Percentiles rank a stretch among this genome's conserved stretches.
Evolutionary conservation across 1,139 yeast genomes (phyloP).

Genomic region (Yamadazyma mexicana): DNA sequence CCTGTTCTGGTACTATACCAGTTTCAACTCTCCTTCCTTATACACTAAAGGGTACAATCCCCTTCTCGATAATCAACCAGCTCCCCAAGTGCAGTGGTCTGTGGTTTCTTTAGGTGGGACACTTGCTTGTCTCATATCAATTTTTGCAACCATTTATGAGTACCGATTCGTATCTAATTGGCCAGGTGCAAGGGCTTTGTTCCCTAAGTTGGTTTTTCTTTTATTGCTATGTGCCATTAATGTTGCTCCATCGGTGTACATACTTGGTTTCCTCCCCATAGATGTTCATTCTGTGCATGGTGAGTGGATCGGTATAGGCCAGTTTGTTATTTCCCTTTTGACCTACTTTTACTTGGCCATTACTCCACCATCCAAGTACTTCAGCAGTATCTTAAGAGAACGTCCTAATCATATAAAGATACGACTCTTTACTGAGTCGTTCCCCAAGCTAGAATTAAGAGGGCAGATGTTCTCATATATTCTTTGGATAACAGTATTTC

Average conservation of each 20-base stretch:
- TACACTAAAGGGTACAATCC: slow-evolving; percentile 66
- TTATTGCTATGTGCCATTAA: slow-evolving; percentile 47
- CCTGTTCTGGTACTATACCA: slow-evolving; percentile 79
- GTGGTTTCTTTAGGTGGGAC: slow-evolving; percentile 73
- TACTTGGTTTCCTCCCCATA: slow-evolving; percentile 53
- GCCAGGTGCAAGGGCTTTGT: slow-evolving; percentile 62
- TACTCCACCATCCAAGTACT: slow-evolving; percentile 50
- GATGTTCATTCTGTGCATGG: slow-evolving; percentile 53
- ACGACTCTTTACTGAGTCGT: slow-evolving; percentile 21
- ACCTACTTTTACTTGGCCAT: slow-evolving; percentile 63
- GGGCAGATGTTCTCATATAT: slow-evolving; percentile 58
- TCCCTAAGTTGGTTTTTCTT: slow-evolving; percentile 44
- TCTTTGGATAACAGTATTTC: slow-evolving; percentile 69
- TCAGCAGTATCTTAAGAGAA: slow-evolving; percentile 23
- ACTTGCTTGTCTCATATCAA: slow-evolving; percentile 62
- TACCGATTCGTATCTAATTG: slow-evolving; percentile 65
- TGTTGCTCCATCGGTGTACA: slow-evolving; percentile 62
- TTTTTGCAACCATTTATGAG: slow-evolving; percentile 65
- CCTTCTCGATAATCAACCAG: slow-evolving; percentile 61
- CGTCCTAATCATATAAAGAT: slow-evolving; percentile 7
- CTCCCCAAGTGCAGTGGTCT: slow-evolving; percentile 59
- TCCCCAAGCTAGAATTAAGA: slow-evolving; percentile 52
- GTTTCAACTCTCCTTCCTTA: slow-evolving; percentile 73
- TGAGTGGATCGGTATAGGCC: slow-evolving; percentile 52
- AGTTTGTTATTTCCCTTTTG: slow-evolving; percentile 57